These are phyloP conservation scores for Arabis alpina DNA, from an alignment of 345 rosid genomes.

Conservation along the genomic window DNA sequence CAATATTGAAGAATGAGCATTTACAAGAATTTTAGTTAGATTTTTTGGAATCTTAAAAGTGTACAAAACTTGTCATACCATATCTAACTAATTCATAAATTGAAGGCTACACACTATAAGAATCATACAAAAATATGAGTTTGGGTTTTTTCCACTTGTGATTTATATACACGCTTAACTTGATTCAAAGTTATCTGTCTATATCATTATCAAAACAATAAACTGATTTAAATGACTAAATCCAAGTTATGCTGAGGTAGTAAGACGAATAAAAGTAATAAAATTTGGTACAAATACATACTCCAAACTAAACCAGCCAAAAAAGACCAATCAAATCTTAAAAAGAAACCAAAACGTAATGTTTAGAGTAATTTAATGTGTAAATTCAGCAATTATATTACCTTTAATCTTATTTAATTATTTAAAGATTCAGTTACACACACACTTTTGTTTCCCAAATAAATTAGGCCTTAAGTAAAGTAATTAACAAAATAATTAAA, in stretches of 20 bases:
- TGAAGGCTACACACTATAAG: too few relatives aligned
- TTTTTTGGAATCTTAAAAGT: background rate
- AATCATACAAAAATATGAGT: too few relatives aligned
- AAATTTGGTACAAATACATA: constrained; percentile 8
- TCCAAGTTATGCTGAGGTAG: constrained; percentile 10
- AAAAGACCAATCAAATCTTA: background rate
- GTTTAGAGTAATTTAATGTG: background rate
- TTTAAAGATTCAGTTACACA: constrained; percentile 13
- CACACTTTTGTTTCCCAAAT: too few relatives aligned
- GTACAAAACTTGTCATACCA: background rate
- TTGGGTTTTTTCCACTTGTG: too few relatives aligned
- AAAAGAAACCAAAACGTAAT: background rate
- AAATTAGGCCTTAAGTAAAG: too few relatives aligned
- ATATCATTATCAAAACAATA: background rate
- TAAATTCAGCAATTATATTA: constrained; percentile 20
- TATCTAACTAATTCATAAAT: too few relatives aligned
- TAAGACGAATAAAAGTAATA: background rate
- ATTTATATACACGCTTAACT: too few relatives aligned
- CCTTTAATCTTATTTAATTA: background rate
- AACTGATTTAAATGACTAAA: constrained; percentile 3
- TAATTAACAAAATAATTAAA: constrained; percentile 1
- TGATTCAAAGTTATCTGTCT: too few relatives aligned
- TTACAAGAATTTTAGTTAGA: background rate
- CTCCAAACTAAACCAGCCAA: constrained; percentile 27
- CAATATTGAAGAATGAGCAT: background rate